Conservation (phyloP, 2,329 filamentous ascomycete species). For the Cladophialophora carrionii region DNA sequence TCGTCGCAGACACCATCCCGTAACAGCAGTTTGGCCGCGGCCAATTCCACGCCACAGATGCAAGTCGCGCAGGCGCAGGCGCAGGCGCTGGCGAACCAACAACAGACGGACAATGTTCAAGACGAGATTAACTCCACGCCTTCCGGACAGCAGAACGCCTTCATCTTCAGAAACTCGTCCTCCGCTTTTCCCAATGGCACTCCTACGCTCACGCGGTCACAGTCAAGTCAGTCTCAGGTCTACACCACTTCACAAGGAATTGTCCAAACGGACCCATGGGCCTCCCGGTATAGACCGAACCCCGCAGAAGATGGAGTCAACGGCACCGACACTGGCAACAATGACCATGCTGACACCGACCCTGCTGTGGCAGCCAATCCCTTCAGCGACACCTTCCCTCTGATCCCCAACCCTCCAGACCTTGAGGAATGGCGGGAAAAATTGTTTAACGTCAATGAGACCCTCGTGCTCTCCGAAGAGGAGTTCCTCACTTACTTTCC, state of each 20-base stretch:
- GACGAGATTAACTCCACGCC: slow-evolving; percentile 9
- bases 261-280: slow-evolving; percentile 31
- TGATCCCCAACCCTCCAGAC: slow-evolving; percentile 66
- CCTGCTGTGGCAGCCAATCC: slow-evolving; percentile 29
- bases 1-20: slow-evolving; percentile 26
- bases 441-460: slow-evolving; percentile 75
- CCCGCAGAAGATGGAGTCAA: slow-evolving; percentile 6
- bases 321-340: slow-evolving; percentile 10
- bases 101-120: slow-evolving; percentile 15
- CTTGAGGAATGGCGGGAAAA: slow-evolving; percentile 70
- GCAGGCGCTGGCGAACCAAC: background rate
- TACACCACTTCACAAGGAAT: slow-evolving; percentile 31
- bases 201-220: slow-evolving; percentile 18
- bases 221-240: slow-evolving; percentile 25
- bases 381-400: slow-evolving; percentile 33
- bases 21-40: slow-evolving; percentile 9
- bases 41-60: slow-evolving; percentile 10
- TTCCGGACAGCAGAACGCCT: slow-evolving; percentile 20
- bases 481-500: slow-evolving; percentile 81
- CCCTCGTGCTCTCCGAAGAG: slow-evolving; percentile 72
- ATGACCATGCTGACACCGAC: slow-evolving; percentile 14
- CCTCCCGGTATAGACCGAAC: slow-evolving; percentile 10
- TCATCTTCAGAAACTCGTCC: slow-evolving; percentile 33
- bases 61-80: slow-evolving; percentile 10
- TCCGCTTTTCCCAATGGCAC: slow-evolving; percentile 33